Base-by-base conservation (phyloP, 495 filamentous ascomycete species). In the Talaromyces stipitatus region DNA sequence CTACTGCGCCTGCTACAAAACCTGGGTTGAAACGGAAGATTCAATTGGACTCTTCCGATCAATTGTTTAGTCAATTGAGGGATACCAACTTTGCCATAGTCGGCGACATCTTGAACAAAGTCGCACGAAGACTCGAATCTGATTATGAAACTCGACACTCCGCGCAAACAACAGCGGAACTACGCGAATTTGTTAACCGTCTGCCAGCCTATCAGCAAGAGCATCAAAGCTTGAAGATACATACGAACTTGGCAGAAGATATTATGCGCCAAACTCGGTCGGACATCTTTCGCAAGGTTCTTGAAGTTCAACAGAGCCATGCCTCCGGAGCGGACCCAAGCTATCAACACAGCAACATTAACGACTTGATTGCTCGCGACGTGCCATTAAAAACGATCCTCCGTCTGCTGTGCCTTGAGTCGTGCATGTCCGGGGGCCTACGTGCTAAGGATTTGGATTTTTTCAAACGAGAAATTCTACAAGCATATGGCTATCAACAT, bases 71-170 rank as follows among this genome's bases (percentile, higher is more conserved):
- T 45, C 89, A 92, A 59, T 76, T 99, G 6, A 84, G 95, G 45
- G 92, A 97, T 69, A 83, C 90, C 16, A 97, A 99, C 62, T 97
- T 97, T 71, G 91, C 92, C 54, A 91, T 96, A 58, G 91, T 97
- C 20, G 91, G 91, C 29, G 82, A 83, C 59, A 78, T 95, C 1
- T 71, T 99, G 48, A 96, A 97, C 68, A 94, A 90, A 64, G 87
- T 96, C 16, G 95, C 95, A 2, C 83, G 89, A 27, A 87, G 95
- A 18, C 76, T 99, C 33, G 87, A 92, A 69, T 85, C 77, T 60
- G 90, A 96, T 65, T 95, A 94, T 68, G 89, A 97, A 63, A 89
- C 82, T 61, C 85, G 91, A n/a, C 90, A 96, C 61, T 77, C 80
- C n/a, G 84, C 89, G 4, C 95, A 95, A 68, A 92, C 87, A 7